phyloP scores from a whole-genome alignment of 495 filamentous ascomycete species.

The Hypoxylon trugodes region DNA sequence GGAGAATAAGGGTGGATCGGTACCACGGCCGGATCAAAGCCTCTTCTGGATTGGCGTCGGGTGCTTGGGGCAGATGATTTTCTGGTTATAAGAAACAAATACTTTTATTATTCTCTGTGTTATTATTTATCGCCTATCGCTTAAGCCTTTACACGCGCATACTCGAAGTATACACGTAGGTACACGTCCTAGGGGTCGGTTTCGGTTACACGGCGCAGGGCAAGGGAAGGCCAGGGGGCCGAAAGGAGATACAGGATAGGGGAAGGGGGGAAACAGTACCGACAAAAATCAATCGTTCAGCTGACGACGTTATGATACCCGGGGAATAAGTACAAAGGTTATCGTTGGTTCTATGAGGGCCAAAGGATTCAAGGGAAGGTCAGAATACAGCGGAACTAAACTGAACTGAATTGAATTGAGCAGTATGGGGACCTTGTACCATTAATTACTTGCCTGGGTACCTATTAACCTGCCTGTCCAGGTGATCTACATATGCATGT shows the following conservation, averaged over 20 bases:
- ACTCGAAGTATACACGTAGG: background rate
- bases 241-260: too few relatives aligned
- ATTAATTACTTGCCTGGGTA: background rate
- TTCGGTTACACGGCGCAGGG: slow-evolving; percentile 20
- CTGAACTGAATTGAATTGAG: too few relatives aligned
- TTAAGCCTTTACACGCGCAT: slow-evolving; percentile 4
- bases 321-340: background rate
- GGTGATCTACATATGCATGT: slow-evolving; percentile 9
- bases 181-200: background rate
- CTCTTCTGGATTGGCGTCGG: slow-evolving; percentile 36
- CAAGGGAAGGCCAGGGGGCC: background rate
- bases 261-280: background rate
- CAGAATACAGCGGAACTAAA: background rate
- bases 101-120: background rate
- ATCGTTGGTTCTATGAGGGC: slow-evolving; percentile 2
- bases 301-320: slow-evolving; percentile 38
- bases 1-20: slow-evolving; percentile 7
- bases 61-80: slow-evolving; percentile 34
- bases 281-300: slow-evolving; percentile 24
- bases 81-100: slow-evolving; percentile 4
- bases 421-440: slow-evolving; percentile 5
- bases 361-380: slow-evolving; percentile 6
- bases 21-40: slow-evolving; percentile 6
- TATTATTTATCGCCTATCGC: slow-evolving; percentile 13
- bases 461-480: too few relatives aligned